Evolutionary conservation across 2,329 filamentous ascomycete species (phyloP), one percentile per base, ranked within the genome.

Genomic region (Cytospora schulzeri): DNA sequence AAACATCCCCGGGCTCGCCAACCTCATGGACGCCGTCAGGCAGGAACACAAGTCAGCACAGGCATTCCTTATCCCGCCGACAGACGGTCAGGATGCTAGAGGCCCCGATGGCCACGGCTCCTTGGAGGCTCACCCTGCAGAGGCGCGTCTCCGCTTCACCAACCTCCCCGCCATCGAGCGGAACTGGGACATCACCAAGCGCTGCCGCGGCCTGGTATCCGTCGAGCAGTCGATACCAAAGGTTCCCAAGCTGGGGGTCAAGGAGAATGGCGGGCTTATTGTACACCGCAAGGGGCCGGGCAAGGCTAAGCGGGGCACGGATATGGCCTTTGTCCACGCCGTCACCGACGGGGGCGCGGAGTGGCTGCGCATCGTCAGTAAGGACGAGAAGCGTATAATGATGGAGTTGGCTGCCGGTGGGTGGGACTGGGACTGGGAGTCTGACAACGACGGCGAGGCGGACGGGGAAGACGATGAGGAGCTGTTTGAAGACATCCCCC

Each of bases 351-450:
- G 71, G 33, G 75, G 75, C 5, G 70, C 70, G 1, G 70, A 71
- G 24, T 77, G 75, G 75, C 65, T 77, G 35, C 75, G 75, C 31
- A 72, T 76, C 55, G 51, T 76, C 26, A 72, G 69, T 53, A 73
- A 71, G n/a, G 71, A 72, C 0, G 69, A 73, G 38, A 66, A 66
- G 31, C 71, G 71, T 17, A 66, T 77, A n/a, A 61, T 73, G 35
- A 67, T 72, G 33, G 71, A 76, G 63, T 70, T 77, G 63, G 70
- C 72, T n/a, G 71, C 71, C n/a, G 71, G 69, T 26, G 73, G 74
- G 0, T 76, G 74, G 72, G 68, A 68, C 50, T 68, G 67, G 67
- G 52, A 57, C 15, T 17, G 11, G 3, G 63, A 50, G 14, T 24
- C 38, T 26, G 63, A 65, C 7, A 67, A 57, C 7, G 67, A 57